Conservation (phyloP, 305 asterid genomes). For the Salvia sclarea region DNA sequence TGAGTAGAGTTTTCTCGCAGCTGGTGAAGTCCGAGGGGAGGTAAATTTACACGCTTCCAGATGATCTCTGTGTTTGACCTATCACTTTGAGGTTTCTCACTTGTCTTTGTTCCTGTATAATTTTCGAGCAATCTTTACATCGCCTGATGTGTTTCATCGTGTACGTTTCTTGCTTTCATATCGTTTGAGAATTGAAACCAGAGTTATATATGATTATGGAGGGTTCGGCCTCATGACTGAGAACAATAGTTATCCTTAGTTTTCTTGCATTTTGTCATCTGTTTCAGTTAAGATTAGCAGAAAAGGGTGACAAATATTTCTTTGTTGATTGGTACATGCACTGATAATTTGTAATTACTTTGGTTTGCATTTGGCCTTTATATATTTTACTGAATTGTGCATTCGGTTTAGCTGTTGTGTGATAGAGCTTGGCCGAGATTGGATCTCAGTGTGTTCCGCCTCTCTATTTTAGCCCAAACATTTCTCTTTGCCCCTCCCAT, state of each 20-base stretch:
- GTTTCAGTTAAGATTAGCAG: not conserved
- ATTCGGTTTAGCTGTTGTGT: no score
- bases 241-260: not conserved
- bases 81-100: not conserved
- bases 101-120: not conserved
- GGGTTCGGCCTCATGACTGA: not conserved
- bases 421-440: no score
- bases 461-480: no score
- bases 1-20: constrained; percentile 70
- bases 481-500: no score
- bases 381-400: not conserved
- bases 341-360: not conserved
- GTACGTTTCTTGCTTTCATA: not conserved
- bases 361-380: not conserved
- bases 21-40: constrained; percentile 66
- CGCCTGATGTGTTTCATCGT: not conserved
- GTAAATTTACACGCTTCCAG: not conserved
- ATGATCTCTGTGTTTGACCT: not conserved
- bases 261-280: constrained; percentile 8
- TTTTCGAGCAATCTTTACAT: constrained; percentile 10
- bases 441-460: no score
- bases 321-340: not conserved
- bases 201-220: constrained; percentile 2
- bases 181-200: not conserved
- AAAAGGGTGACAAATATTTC: no score